Evolutionary conservation across 2,329 filamentous ascomycete genomes (phyloP), one percentile per base, ranked within the genome.

Genomic region (Neodidymelliopsis sp.): DNA sequence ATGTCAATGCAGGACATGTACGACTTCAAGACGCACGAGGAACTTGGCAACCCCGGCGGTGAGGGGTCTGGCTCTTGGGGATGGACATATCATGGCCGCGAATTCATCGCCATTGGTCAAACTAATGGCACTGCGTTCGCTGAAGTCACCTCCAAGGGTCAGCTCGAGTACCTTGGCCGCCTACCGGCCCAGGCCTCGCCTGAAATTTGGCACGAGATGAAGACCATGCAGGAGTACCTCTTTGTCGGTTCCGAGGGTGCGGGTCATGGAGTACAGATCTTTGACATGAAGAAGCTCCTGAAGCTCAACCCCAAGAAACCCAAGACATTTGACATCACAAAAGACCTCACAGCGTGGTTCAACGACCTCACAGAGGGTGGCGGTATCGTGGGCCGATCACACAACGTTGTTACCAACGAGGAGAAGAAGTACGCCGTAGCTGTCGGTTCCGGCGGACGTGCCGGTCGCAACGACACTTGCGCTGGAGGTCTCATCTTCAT

Each of bases 181-280:
- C 74, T 82, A 3, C 79, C 79, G 4, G 76, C 78, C 29, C 67
- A 75, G 39, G 70, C 69, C 8, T 69, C 71, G 23, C 69, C 75
- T 15, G 73, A 75, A 27, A 79, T 78, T 37, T 83, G 80, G 80
- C 74, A 79, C 35, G 80, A 83, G 66, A 82, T 83, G 56, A 73
- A 75, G 40, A 63, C 62, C n/a, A 65, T 69, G 44, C 68, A 70
- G 15, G 66, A 76, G 41, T 73, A 73, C 52, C 65, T 75, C 25
- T 56, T 76, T 28, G 72, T 78, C 22, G 75, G 75, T n/a, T 67
- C 63, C 18, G 69, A 72, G 49, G 69, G 67, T 30, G 44, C 31
- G 34, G 65, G 74, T 55, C 83, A 85, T 68, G 77, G 79, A 31
- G 75, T 86, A 27, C 84, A 86, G 65, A 76, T 85, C 67, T 86